A percentile compares a stretch with the other conserved stretches of the same genome.
phyloP scores from a whole-genome alignment of 2,329 filamentous ascomycete species.

The Ophiostoma sp. region DNA sequence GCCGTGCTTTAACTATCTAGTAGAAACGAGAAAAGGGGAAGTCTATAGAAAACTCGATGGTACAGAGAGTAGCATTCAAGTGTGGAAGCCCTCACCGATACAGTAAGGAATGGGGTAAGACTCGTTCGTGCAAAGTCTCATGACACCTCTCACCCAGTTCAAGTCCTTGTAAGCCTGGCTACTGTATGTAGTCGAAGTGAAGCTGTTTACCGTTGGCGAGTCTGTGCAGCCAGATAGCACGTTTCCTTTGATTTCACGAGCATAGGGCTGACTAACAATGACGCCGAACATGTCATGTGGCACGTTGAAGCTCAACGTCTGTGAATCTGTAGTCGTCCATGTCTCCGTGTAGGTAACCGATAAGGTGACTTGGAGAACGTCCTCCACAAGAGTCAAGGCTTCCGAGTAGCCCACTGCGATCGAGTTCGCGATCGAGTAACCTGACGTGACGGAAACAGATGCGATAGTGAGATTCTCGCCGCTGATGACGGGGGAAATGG shows the following conservation, averaged over 20 bases:
- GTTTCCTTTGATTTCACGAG: not conserved
- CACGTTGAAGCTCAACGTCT: conserved; percentile 4
- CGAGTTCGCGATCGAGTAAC: conserved; percentile 5
- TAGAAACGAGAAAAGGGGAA: too few relatives aligned
- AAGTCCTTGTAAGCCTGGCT: not conserved
- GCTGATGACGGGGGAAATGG: conserved; percentile 1
- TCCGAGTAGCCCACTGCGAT: not conserved
- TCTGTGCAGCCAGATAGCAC: conserved; percentile 5
- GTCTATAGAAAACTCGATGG: too few relatives aligned
- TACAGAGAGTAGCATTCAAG: not conserved
- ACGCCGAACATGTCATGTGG: not conserved
- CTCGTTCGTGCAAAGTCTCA: conserved; percentile 3
- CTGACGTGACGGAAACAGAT: not conserved
- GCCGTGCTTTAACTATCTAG: too few relatives aligned
- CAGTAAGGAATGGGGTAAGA: conserved; percentile 11
- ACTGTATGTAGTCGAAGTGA: not conserved
- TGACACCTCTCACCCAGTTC: not conserved
- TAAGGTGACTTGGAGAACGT: not conserved
- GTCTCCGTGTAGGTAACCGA: not conserved
- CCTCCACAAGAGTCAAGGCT: too few relatives aligned
- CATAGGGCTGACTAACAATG: conserved; percentile 11
- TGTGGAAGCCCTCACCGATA: conserved; percentile 11
- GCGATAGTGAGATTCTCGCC: not conserved
- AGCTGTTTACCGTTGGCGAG: not conserved
- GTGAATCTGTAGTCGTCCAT: conserved; percentile 3